These are phyloP conservation scores for Tieghemiomyces parasiticus DNA, from an alignment of 192 early-diverging fungal species.

Conservation along the genomic window DNA sequence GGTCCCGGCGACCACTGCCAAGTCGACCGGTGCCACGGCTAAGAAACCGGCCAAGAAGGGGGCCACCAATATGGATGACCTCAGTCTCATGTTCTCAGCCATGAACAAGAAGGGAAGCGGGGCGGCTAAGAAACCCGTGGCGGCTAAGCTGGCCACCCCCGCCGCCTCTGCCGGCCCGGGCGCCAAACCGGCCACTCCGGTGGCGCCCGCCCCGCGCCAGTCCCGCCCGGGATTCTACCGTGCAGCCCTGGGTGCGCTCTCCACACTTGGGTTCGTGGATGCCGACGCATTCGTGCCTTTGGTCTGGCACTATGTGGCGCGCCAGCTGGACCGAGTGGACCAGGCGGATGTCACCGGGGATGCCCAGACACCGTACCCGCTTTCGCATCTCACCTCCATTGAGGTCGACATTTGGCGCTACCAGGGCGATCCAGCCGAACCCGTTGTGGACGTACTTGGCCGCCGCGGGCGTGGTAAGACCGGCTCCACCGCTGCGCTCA, in stretches of 20 bases:
- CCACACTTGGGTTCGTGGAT: neutral
- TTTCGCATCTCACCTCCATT: constrained; percentile 3
- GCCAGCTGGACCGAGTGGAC: no score
- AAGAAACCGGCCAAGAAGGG: neutral
- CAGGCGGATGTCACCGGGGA: no score
- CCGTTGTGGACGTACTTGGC: constrained; percentile 1
- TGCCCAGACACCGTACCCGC: no score
- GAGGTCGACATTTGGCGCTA: neutral
- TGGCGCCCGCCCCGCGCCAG: neutral
- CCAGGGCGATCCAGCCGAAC: neutral
- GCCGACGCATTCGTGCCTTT: neutral
- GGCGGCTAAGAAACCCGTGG: neutral
- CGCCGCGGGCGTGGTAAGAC: neutral
- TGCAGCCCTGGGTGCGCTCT: neutral
- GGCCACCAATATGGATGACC: neutral
- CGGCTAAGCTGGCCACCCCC: neutral
- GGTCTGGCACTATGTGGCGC: no score
- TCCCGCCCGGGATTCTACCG: neutral
- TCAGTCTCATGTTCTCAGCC: neutral
- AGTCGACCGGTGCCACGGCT: neutral
- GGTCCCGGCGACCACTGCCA: neutral
- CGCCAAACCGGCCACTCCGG: neutral
- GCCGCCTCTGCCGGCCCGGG: neutral
- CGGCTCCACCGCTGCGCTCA: constrained; percentile 14
- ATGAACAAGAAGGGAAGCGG: constrained; percentile 4